Conservation (phyloP, 441 rosid genomes). For the Melastoma candidum region DNA sequence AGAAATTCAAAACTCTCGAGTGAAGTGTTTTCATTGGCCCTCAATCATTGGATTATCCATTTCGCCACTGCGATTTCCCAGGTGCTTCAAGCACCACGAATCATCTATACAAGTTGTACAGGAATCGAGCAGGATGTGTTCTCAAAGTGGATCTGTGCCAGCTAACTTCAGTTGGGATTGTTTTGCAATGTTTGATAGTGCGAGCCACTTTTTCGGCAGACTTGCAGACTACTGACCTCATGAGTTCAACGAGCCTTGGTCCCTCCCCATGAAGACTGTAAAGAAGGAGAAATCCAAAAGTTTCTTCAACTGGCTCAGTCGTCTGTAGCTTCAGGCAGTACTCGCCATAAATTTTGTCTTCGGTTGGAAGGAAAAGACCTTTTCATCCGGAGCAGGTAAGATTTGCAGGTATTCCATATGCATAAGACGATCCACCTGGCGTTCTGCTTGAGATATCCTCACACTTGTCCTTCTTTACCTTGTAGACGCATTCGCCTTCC, state of each 20-base stretch:
- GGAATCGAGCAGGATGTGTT: constrained; percentile 24
- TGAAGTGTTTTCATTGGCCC: constrained; percentile 31
- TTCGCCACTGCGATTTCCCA: constrained; percentile 8
- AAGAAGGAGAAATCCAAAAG: constrained; percentile 38
- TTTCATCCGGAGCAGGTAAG: constrained; percentile 25
- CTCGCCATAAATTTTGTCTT: constrained; percentile 27
- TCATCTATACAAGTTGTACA: constrained; percentile 32
- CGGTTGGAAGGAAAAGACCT: constrained; percentile 23
- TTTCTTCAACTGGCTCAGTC: constrained; percentile 20
- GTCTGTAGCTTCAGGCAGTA: constrained; percentile 30
- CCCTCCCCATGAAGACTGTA: constrained; percentile 44
- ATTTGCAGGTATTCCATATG: constrained; percentile 46
- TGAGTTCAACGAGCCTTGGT: constrained; percentile 33
- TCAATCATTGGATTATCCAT: constrained; percentile 8
- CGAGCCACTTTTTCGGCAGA: constrained; percentile 33
- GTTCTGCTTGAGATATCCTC: constrained; percentile 13
- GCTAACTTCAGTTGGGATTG: constrained; percentile 33
- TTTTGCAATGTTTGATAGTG: constrained; percentile 29
- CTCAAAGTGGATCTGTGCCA: constrained; percentile 32
- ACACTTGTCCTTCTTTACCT: constrained; percentile 7
- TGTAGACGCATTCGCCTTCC: constrained; percentile 26
- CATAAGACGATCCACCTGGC: constrained; percentile 43
- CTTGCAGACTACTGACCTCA: constrained; percentile 29
- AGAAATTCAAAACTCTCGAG: constrained; percentile 22
- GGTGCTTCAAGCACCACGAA: constrained; percentile 46